Base-by-base conservation (phyloP, 2,329 filamentous ascomycete species). In the Pyrenophora teres region DNA sequence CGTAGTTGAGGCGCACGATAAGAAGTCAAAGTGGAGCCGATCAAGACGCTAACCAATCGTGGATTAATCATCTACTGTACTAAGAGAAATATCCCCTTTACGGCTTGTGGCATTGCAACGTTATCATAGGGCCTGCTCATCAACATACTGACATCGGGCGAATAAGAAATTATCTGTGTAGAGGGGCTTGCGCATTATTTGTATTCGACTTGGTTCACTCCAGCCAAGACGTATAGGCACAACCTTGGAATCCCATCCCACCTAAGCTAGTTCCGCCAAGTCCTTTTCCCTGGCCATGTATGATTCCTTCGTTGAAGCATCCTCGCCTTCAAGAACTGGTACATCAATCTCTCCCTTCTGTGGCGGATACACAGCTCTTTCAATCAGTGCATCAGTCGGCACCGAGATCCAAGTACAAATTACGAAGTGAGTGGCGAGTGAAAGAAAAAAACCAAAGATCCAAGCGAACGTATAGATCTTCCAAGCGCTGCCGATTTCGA, bases 401-500 rank as follows among this genome's bases (percentile, higher is more conserved):
- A 68, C 65, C n/a, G 73, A 76, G 40, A 77, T 59, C 39, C 76
- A 77, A 3, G 61, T 72, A 57, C 69, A 74, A 54, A 77, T 70
- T 12, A 75, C 46, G 40, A 75, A 76, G 55, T 76, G 74, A n/a
- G 67, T 60, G 25, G 68, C 46, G 19, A 70, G 50, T 6, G 71
- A 68, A 21, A 72, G 54, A 46, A 59, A 65, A 57, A 77, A 77
- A 10, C 75, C 74, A 54, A 75, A 77, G 8, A 76, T 59, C 72
- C 74, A 77, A 2, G 73, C 73, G 50, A 77, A 77, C 19, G 73
- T 71, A 46, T 76, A 77, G 25, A 74, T 69, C 63, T 74, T 75
- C 72, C 73, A 75, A 19, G 70, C 71, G 40, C 72, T 74, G 19
- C 73, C 71, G 44, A 76, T 70, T 43, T 76, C 63, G 36, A 77